A percentile compares a stretch with the other conserved stretches of the same genome.
Evolutionary conservation across 2,329 filamentous ascomycete species (phyloP).

Genomic region (Chaetothyriales sp.): DNA sequence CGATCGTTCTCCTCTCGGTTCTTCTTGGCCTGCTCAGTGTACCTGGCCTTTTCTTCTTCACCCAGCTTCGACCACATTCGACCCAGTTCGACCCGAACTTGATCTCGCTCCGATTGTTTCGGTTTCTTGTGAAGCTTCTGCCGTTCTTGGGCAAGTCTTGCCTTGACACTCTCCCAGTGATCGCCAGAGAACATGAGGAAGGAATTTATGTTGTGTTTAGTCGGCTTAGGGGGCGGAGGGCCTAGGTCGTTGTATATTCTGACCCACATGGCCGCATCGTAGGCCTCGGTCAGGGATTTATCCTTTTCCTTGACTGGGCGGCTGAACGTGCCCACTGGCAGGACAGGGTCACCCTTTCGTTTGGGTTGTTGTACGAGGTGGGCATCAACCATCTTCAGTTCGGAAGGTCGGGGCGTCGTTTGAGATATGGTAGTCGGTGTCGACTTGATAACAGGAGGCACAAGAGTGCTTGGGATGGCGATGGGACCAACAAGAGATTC

Average conservation of each 20-base stretch:
- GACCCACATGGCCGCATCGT: conserved; percentile 42
- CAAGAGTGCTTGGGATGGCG: conserved; percentile 56
- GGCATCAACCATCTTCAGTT: conserved; percentile 23
- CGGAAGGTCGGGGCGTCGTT: conserved; percentile 7
- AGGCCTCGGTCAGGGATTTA: conserved; percentile 30
- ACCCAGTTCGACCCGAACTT: conserved; percentile 71
- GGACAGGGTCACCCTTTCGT: conserved; percentile 17
- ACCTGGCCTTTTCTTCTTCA: conserved; percentile 58
- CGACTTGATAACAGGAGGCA: conserved; percentile 29
- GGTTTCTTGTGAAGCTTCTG: conserved; percentile 30
- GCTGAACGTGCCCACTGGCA: conserved; percentile 15
- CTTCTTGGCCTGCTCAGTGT: conserved; percentile 55
- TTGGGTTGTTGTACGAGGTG: conserved; percentile 16
- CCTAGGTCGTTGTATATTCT: conserved; percentile 51
- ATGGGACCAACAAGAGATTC: conserved; percentile 71
- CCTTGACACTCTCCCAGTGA: conserved; percentile 46
- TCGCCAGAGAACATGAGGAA: conserved; percentile 82
- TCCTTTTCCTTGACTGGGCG: conserved; percentile 13
- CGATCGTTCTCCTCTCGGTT: conserved; percentile 55
- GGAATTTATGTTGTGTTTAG: conserved; percentile 62
- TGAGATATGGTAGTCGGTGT: conserved; percentile 2
- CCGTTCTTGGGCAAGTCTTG: conserved; percentile 53
- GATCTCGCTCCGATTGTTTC: conserved; percentile 52
- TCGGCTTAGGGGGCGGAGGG: conserved; percentile 56
- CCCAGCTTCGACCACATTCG: conserved; percentile 77